Evolutionary conservation across 495 filamentous ascomycete species (phyloP), one percentile per base, ranked within the genome.

Genomic region (Mytilinidion resinicola): DNA sequence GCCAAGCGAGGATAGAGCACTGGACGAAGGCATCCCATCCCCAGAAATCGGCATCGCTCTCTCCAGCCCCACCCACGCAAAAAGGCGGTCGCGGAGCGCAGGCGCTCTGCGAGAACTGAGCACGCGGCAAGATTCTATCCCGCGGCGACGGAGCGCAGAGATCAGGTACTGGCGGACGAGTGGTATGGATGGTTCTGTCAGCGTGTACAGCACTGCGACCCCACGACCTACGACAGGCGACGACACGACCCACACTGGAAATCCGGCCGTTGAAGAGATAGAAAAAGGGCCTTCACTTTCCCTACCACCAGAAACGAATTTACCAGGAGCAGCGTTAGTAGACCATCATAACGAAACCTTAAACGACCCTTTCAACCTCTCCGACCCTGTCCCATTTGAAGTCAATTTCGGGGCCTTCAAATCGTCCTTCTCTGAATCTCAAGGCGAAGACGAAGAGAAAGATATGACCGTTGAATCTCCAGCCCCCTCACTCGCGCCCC

Each of bases 161-260:
- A 68, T 68, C 15, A 42, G 60, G 30, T 66, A 63, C 53, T 68
- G 66, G 66, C 59, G 65, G 30, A 53, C 37, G 15, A 68, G 62
- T 47, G 46, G 30, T 0, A 9, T 30, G 34, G 43, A 56, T 44
- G 38, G 38, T 19, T 59, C 55, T 42, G 56, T 43, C 12, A 68
- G 62, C 38, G 39, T 68, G 1, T 67, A 67, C 35, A 60, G 56
- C 33, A 52, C 51, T 12, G 14, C 49, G 14, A 62, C 55, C 9
- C 56, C 65, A 30, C 53, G 57, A 4, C 61, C 60, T 12, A 53
- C 30, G 8, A 59, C 51, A 11, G 61, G 56, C 1, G 54, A 58
- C 35, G 56, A 60, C 6, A 60, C 55, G 48, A 55, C n/a, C n/a
- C n/a, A 65, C 20, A 57, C 62, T 33, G 25, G 6, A 3, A 30